Conservation (phyloP, 2,329 filamentous ascomycete species). For the Arthrobotrys megalospora region DNA sequence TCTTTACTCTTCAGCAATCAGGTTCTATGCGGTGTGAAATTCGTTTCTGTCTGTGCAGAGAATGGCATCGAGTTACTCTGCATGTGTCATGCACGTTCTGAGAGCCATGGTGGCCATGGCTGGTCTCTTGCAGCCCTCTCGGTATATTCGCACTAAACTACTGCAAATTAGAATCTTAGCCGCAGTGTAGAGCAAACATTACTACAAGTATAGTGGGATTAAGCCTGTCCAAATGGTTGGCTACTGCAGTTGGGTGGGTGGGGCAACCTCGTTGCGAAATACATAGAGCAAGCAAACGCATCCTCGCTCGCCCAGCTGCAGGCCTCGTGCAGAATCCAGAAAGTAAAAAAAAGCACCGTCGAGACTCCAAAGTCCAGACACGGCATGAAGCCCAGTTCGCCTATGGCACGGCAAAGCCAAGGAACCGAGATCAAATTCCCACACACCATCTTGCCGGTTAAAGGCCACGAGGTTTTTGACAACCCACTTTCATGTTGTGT, state of each 20-base stretch:
- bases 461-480: slow-evolving; percentile 60
- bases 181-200: slow-evolving; percentile 50
- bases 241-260: slow-evolving; percentile 35
- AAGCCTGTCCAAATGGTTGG: slow-evolving; percentile 26
- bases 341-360: background rate
- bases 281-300: slow-evolving; percentile 34
- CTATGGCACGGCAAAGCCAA: slow-evolving; percentile 38
- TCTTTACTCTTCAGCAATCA: slow-evolving; percentile 44
- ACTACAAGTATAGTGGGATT: slow-evolving; percentile 33
- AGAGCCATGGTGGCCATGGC: slow-evolving; percentile 31
- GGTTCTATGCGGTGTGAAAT: slow-evolving; percentile 44
- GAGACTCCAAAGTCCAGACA: slow-evolving; percentile 28
- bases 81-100: slow-evolving; percentile 54
- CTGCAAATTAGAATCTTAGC: slow-evolving; percentile 48
- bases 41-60: slow-evolving; percentile 45
- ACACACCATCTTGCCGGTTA: slow-evolving; percentile 37
- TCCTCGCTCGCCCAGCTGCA: slow-evolving; percentile 25
- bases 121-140: slow-evolving; percentile 7
- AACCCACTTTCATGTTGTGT: slow-evolving; percentile 52
- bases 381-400: slow-evolving; percentile 52
- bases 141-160: slow-evolving; percentile 29
- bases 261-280: slow-evolving; percentile 35
- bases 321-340: slow-evolving; percentile 13
- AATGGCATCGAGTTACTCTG: slow-evolving; percentile 36
- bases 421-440: slow-evolving; percentile 28